Percentiles rank a stretch among this genome's conserved stretches.
These are phyloP conservation scores for Ascochyta clinopodiicola DNA, from an alignment of 2,329 filamentous ascomycete species.

Conservation along the genomic window DNA sequence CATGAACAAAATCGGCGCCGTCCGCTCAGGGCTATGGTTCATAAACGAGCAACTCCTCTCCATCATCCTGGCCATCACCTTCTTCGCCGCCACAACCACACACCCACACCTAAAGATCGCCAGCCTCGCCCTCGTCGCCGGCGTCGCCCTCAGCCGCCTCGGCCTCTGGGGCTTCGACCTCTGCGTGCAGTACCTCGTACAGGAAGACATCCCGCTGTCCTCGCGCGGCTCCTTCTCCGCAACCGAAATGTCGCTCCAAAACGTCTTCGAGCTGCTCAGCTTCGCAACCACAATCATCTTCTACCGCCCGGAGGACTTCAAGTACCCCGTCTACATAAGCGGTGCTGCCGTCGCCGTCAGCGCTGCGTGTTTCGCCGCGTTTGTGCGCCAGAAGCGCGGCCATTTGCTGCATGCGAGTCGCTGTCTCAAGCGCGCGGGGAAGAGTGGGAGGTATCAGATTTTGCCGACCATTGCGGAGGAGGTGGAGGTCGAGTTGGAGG, in stretches of 20 bases:
- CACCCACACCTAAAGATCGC: constrained; percentile 27
- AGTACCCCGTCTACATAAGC: constrained; percentile 67
- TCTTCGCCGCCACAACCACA: constrained; percentile 27
- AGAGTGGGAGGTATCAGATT: constrained; percentile 22
- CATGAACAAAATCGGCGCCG: constrained; percentile 57
- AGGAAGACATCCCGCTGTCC: constrained; percentile 50
- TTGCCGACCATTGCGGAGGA: constrained; percentile 35
- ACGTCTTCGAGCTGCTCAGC: constrained; percentile 71
- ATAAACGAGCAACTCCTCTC: constrained; percentile 70
- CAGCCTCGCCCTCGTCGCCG: constrained; percentile 44
- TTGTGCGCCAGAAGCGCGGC: constrained; percentile 64
- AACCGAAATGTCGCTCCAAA: constrained; percentile 72
- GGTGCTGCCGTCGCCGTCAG: constrained; percentile 59
- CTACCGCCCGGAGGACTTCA: constrained; percentile 67
- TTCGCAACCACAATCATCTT: constrained; percentile 72
- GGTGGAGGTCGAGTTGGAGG: constrained; percentile 13
- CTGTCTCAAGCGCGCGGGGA: constrained; percentile 27
- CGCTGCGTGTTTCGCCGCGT: constrained; percentile 61
- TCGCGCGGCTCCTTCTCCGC: constrained; percentile 72
- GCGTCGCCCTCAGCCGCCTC: constrained; percentile 51
- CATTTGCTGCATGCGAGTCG: constrained; percentile 52
- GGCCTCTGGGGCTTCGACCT: constrained; percentile 59
- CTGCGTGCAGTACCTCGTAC: constrained; percentile 54
- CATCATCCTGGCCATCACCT: constrained; percentile 50
- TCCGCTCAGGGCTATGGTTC: constrained; percentile 75